Base-by-base conservation (phyloP, 306 rosid species). In the Citrullus colocynthis region DNA sequence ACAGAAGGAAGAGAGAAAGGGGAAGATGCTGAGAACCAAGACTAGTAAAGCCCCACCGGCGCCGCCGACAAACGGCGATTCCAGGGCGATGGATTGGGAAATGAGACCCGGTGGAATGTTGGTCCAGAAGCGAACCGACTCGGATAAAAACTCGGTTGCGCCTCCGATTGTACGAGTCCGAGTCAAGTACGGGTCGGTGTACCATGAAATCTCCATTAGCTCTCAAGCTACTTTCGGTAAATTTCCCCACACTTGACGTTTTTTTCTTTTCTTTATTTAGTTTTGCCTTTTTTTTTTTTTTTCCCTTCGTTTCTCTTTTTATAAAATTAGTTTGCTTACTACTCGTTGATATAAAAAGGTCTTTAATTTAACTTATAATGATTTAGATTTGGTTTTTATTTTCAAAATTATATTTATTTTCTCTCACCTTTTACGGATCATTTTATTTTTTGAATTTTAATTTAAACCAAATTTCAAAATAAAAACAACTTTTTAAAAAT, bases 181-280 rank as follows among this genome's bases (percentile, higher is more conserved):
- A 70, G 97, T 92, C 15, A 92, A 92, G 76, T 84, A 89, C 84
- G 91, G 84, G 32, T 84, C 91, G 10, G 78, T 80, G 18, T 86
- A 69, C 80, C 96, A 87, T 21, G 86, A 92, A 78, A 79, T 95
- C 79, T 70, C 60, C 20, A 87, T 90, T 62, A 87, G 88, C 78
- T 86, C 96, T 73, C 91, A 89, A 80, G 96, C 98, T 76, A 90
- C 89, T 81, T 95, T 92, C 80, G 97, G 98, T 95, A 90, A 75
- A 10, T 36, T n/a, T 37, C 30, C 30, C 20, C 24, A 1, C n/a
- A 14, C 12, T 64, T 18, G 12, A 24, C 18, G 2, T 51, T 4
- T 62, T 3, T 21, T 71, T 20, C 9, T 34, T 63, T n/a, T 70
- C 30, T 9, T 70, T 39, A 2, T 67, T 18, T 58, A 21, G n/a